phyloP scores from a whole-genome alignment of 2,329 filamentous ascomycete genomes.

The Helicocarpus griseus region DNA sequence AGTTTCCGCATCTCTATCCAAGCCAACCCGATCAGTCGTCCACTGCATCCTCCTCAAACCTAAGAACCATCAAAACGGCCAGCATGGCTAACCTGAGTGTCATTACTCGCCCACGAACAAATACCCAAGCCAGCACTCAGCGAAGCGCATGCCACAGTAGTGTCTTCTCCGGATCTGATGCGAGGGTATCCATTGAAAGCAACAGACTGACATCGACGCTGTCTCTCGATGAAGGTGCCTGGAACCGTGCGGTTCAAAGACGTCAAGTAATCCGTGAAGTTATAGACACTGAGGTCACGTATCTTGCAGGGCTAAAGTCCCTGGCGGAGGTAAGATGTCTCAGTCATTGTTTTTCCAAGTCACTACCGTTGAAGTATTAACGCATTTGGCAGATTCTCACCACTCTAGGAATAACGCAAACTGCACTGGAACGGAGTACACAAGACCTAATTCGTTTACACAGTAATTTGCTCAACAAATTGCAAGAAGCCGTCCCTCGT shows the following conservation, averaged over 20 bases:
- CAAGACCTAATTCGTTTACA: conserved; percentile 74
- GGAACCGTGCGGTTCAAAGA: conserved; percentile 62
- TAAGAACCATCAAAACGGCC: conserved; percentile 72
- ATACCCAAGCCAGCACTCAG: conserved; percentile 50
- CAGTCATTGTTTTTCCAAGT: neutral
- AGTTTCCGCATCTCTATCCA: conserved; percentile 17
- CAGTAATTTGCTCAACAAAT: conserved; percentile 65
- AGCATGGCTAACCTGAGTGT: conserved; percentile 69
- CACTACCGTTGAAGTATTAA: neutral
- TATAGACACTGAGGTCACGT: conserved; percentile 75
- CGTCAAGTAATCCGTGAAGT: conserved; percentile 77
- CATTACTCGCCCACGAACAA: conserved; percentile 49
- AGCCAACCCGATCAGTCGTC: conserved; percentile 54
- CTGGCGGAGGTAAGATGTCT: conserved; percentile 62
- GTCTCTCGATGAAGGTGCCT: conserved; percentile 57
- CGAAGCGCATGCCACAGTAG: conserved; percentile 37
- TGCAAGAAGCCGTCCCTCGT: conserved; percentile 58
- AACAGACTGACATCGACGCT: conserved; percentile 36
- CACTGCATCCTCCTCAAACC: conserved; percentile 65
- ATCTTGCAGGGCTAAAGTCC: conserved; percentile 78
- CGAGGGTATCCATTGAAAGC: conserved; percentile 54
- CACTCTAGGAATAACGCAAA: conserved; percentile 60
- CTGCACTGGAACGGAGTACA: conserved; percentile 69
- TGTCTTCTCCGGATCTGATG: conserved; percentile 56
- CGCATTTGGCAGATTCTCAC: conserved; percentile 54